Conservation (phyloP, 2,329 filamentous ascomycete genomes). For the Calonectria montana region DNA sequence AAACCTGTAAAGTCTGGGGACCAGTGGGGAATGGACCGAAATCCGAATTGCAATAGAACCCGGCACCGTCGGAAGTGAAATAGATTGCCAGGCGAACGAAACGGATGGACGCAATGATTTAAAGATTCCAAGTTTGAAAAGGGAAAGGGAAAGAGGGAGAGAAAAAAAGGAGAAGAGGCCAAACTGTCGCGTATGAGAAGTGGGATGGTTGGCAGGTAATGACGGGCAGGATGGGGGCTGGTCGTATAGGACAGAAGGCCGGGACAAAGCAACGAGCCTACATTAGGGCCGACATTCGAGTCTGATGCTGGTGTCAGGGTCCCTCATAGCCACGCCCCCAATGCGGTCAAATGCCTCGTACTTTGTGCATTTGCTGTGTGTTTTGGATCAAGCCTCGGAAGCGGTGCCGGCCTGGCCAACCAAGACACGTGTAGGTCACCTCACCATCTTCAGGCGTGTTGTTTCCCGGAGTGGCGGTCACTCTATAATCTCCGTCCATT, state of each 20-base stretch:
- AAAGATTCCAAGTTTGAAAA: background rate
- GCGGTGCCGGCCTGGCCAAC: constrained; percentile 9
- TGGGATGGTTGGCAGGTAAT: background rate
- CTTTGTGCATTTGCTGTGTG: constrained; percentile 4
- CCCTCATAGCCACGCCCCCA: background rate
- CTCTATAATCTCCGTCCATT: background rate
- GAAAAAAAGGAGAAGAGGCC: constrained; percentile 1
- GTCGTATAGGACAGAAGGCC: background rate
- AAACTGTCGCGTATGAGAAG: constrained; percentile 6
- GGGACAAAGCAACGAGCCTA: background rate
- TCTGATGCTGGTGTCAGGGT: background rate
- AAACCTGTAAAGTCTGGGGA: constrained; percentile 9
- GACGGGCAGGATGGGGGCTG: constrained; percentile 16
- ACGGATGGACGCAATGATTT: background rate
- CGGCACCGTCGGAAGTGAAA: constrained; percentile 5
- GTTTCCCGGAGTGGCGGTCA: constrained; percentile 3
- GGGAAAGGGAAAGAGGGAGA: background rate
- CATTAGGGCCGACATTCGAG: constrained; percentile 1
- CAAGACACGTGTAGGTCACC: constrained; percentile 25
- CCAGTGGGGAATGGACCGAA: constrained; percentile 22
- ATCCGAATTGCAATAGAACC: background rate
- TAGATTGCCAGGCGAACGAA: background rate
- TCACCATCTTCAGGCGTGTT: background rate
- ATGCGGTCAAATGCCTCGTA: constrained; percentile 2
- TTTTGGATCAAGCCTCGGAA: constrained; percentile 13